These are phyloP conservation scores for Phytophthora brassicae DNA, from an alignment of 352 stramenopile genomes.

Conservation along the genomic window DNA sequence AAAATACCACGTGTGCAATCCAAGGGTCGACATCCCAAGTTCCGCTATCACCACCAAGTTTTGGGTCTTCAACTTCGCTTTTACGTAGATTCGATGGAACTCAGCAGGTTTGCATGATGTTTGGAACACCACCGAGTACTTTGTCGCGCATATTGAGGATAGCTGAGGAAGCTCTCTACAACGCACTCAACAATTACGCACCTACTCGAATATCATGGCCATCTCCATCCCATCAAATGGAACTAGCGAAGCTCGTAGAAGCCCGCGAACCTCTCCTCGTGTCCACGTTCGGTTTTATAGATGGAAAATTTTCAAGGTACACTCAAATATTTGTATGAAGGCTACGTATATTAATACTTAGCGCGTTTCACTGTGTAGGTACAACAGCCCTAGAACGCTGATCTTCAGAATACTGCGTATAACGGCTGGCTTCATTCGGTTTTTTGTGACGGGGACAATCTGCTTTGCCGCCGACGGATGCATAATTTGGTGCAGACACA, in stretches of 20 bases:
- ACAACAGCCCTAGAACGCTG: not conserved
- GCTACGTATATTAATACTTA: not conserved
- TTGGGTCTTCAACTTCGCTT: not conserved
- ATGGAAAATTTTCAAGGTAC: slow-evolving; percentile 4
- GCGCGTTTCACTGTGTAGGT: not conserved
- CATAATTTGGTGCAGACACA: slow-evolving; percentile 8
- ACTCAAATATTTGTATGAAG: not conserved
- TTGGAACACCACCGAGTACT: slow-evolving; percentile 1
- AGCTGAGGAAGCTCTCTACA: not conserved
- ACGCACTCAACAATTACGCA: not conserved
- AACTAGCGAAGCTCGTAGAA: slow-evolving; percentile 21
- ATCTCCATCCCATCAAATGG: not conserved
- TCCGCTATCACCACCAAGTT: slow-evolving; percentile 3
- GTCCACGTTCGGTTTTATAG: slow-evolving; percentile 26
- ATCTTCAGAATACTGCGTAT: not conserved
- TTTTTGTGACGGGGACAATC: slow-evolving; percentile 10
- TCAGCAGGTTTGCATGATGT: slow-evolving; percentile 2
- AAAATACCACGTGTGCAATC: not conserved
- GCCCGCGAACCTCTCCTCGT: slow-evolving; percentile 23
- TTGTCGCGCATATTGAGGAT: not conserved
- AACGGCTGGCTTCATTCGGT: slow-evolving; percentile 5
- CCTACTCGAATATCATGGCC: slow-evolving; percentile 2
- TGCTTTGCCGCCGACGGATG: slow-evolving; percentile 9
- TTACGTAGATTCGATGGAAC: slow-evolving; percentile 6
- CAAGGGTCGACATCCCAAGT: not conserved